Base-by-base conservation (phyloP, 345 rosid genomes). In the Moricandia arvensis region DNA sequence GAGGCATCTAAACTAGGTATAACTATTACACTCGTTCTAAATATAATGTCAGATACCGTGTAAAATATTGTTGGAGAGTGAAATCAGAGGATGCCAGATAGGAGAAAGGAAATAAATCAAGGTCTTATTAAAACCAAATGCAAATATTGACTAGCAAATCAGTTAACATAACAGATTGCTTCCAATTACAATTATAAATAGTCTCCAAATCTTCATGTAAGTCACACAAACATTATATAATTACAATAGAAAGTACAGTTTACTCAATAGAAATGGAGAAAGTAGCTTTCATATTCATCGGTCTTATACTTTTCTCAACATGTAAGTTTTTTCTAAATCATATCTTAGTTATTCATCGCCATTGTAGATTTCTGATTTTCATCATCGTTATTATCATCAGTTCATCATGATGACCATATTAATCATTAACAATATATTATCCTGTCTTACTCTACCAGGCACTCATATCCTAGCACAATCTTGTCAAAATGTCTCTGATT, bases 391-490 rank as follows among this genome's bases (percentile, higher is more conserved):
- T 45, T 17, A 11, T 26, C 24, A 45, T 12, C 9, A 6, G 8
- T 34, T 34, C 38, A 34, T 34, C 38, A 34, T 7, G 38, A 34
- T 34, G 16, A 58, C 33, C 2, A 63, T 11, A 6, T 37, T 18
- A 37, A 37, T 37, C 8, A 34, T 26, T 11, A 17, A 18, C 12
- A 63, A 4, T 45, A 13, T 45, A 34, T 21, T 63, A 16, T 8
- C 17, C 8, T 16, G 30, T 55, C 12, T 53, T 9, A 17, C 58
- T 62, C 26, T 10, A 2, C 37, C 16, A 63, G 67, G 51, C 9
- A 63, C 49, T 11, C 67, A 37, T 35, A 65, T 45, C 45, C 7
- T 43, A 10, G 69, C 57, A 65, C 69, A 65, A 9, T 45, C 59
- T 27, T 66, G 70, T n/a, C 1, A 47, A 11, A 5, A 15, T 0